Conservation (phyloP, 2,329 filamentous ascomycete genomes). For the Raffaelea arxii region DNA sequence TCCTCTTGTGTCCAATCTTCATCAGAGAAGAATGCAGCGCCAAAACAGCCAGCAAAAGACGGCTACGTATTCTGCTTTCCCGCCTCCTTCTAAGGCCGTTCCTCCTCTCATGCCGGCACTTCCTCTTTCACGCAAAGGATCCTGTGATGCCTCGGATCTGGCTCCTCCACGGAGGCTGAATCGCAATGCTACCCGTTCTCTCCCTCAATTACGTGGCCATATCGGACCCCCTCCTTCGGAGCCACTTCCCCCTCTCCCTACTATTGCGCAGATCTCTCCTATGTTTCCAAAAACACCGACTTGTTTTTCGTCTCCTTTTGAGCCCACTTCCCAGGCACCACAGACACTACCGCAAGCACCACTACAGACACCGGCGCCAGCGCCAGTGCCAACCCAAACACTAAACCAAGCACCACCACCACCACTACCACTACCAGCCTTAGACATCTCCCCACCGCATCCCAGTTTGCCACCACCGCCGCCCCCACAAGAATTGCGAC, state of each 20-base stretch:
- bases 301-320: no score
- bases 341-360: neutral
- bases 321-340: neutral
- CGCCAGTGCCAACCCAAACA: neutral
- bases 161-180: conserved; percentile 4
- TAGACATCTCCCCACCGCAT: neutral
- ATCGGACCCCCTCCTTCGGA: conserved; percentile 4
- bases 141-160: neutral
- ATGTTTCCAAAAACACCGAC: no score
- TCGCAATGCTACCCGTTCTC: conserved; percentile 7
- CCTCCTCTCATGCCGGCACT: conserved; percentile 4
- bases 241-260: conserved; percentile 10
- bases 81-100: neutral
- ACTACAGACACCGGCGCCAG: neutral
- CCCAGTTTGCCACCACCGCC: conserved; percentile 3
- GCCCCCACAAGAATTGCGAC: neutral
- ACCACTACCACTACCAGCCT: neutral
- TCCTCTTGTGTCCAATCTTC: conserved; percentile 3
- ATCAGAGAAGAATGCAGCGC: conserved; percentile 8
- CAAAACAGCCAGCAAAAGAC: conserved; percentile 10
- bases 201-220: conserved; percentile 9
- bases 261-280: conserved; percentile 1
- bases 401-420: neutral
- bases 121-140: neutral
- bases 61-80: conserved; percentile 5